phyloP scores from a whole-genome alignment of 164 flowering plant species.

The Kingdonia uniflora region DNA sequence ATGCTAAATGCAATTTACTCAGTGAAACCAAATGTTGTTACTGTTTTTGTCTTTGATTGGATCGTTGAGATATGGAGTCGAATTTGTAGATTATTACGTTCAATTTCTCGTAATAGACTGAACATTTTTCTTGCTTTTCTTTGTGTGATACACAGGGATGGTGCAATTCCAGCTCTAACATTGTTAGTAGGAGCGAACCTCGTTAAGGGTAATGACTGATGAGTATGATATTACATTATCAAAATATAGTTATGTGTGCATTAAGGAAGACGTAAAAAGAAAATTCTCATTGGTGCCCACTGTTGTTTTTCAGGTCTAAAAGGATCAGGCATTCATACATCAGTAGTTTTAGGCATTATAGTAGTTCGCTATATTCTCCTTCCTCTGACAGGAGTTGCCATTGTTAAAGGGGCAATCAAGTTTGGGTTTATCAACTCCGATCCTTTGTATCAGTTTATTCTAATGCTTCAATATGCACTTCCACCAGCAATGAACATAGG shows the following conservation, averaged over 20 bases:
- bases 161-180: constrained; percentile 56
- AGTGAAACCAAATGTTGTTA: too few relatives aligned
- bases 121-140: too few relatives aligned
- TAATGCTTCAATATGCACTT: constrained; percentile 55
- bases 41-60: too few relatives aligned
- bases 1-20: too few relatives aligned
- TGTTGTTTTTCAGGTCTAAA: constrained; percentile 31
- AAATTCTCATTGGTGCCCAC: not conserved
- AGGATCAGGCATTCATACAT: constrained; percentile 24
- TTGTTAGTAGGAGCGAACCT: constrained; percentile 70
- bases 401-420: constrained; percentile 39
- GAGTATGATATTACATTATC: too few relatives aligned
- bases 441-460: constrained; percentile 54
- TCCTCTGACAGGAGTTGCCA: constrained; percentile 40
- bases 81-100: too few relatives aligned
- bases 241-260: too few relatives aligned
- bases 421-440: constrained; percentile 39
- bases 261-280: too few relatives aligned
- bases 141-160: constrained; percentile 35
- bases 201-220: constrained; percentile 56
- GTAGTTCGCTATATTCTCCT: constrained; percentile 39
- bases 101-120: too few relatives aligned
- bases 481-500: constrained; percentile 87
- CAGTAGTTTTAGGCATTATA: constrained; percentile 37
- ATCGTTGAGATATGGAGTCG: too few relatives aligned